A percentile compares a stretch with the other conserved stretches of the same genome.
Conservation (phyloP, 2,329 filamentous ascomycete species). For the Fusarium cicatricum region DNA sequence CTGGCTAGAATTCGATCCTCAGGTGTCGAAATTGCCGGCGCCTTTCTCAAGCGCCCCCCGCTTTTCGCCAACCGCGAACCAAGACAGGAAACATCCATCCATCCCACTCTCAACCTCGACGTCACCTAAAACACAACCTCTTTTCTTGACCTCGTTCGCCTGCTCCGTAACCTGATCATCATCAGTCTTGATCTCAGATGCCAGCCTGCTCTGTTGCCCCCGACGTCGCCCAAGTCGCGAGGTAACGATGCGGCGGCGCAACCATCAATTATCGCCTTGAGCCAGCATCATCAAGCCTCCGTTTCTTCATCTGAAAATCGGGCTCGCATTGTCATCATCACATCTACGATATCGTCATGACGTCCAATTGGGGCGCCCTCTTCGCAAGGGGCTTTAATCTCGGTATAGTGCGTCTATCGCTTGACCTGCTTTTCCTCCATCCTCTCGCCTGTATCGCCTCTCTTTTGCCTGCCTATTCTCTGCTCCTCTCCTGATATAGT, state of each 20-base stretch:
- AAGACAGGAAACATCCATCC: background rate
- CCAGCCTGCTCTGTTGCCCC: background rate
- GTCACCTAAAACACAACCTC: background rate
- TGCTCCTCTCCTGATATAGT: background rate
- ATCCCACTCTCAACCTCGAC: background rate
- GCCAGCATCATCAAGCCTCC: background rate
- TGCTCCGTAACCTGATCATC: background rate
- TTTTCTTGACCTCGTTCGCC: background rate
- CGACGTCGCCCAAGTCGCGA: constrained; percentile 7
- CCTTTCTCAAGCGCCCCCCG: background rate
- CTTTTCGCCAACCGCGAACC: background rate
- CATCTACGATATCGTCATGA: constrained; percentile 14
- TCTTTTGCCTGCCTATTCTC: no score
- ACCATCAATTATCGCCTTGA: constrained; percentile 5
- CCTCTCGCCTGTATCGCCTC: no score
- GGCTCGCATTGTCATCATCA: background rate
- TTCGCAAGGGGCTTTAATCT: constrained; percentile 24
- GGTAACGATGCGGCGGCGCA: constrained; percentile 27
- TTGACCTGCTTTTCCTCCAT: no score
- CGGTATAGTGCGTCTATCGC: constrained; percentile 19
- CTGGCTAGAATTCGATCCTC: background rate
- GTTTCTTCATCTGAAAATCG: background rate
- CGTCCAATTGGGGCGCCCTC: constrained; percentile 19
- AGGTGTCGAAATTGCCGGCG: background rate
- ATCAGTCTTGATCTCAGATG: constrained; percentile 11